Evolutionary conservation across 2,329 filamentous ascomycete genomes (phyloP).

Genomic region (Fusarium napiforme): DNA sequence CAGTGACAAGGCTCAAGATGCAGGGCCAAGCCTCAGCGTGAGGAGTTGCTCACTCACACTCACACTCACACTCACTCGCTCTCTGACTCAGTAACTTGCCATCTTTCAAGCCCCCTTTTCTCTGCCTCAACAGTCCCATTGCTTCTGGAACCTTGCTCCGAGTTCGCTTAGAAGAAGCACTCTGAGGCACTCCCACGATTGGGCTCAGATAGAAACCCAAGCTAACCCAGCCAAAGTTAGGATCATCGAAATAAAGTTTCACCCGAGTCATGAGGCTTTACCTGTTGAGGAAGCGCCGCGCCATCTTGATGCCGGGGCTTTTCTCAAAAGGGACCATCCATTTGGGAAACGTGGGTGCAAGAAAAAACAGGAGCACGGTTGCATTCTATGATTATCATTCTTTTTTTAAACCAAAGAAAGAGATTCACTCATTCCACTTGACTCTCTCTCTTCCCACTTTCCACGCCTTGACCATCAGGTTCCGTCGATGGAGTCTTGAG

Average conservation of each 20-base stretch:
- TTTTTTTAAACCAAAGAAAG: neutral
- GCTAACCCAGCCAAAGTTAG: conserved; percentile 6
- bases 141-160: neutral
- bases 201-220: conserved; percentile 22
- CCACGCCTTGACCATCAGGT: neutral
- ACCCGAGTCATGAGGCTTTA: conserved; percentile 23
- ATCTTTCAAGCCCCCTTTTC: neutral
- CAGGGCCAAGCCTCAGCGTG: neutral
- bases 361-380: conserved; percentile 5
- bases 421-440: neutral
- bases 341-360: conserved; percentile 2
- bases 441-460: neutral
- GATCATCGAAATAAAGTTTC: conserved; percentile 38
- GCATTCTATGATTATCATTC: neutral
- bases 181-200: neutral
- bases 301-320: conserved; percentile 28
- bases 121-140: neutral
- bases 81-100: neutral
- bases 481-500: neutral
- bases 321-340: conserved; percentile 14
- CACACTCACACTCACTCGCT: neutral
- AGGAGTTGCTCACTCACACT: too few species aligned
- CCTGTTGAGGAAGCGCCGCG: conserved; percentile 38
- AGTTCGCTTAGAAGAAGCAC: neutral
- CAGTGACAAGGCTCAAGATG: neutral